These are phyloP conservation scores for Penicillium paneum DNA, from an alignment of 2,329 filamentous ascomycete species.

Conservation along the genomic window DNA sequence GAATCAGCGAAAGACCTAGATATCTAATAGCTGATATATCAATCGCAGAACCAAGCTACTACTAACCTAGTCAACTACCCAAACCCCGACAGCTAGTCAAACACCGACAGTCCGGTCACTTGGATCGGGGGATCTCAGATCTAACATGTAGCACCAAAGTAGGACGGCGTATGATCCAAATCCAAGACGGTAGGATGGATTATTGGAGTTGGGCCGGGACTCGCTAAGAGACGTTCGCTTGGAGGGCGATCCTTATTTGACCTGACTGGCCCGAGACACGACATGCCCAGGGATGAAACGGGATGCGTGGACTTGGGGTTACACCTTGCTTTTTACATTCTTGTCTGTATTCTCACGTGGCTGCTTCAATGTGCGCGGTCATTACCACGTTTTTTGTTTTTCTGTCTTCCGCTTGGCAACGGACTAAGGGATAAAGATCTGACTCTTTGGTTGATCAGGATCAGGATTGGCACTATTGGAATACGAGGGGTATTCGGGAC, in stretches of 20 bases:
- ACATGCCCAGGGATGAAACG: slow-evolving; percentile 22
- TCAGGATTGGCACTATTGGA: background rate
- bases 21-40: background rate
- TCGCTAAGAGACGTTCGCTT: slow-evolving; percentile 7
- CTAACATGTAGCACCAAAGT: slow-evolving; percentile 2
- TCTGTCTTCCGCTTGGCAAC: slow-evolving; percentile 17
- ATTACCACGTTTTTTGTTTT: slow-evolving; percentile 6
- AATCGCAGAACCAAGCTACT: background rate
- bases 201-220: slow-evolving; percentile 10
- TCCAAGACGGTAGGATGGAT: slow-evolving; percentile 5
- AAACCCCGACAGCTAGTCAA: background rate
- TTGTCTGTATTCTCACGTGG: slow-evolving; percentile 6
- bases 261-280: slow-evolving; percentile 21
- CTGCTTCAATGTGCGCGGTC: background rate
- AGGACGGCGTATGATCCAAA: slow-evolving; percentile 3
- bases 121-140: slow-evolving; percentile 7
- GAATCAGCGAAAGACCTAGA: background rate
- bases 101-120: slow-evolving; percentile 2
- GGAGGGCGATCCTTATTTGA: slow-evolving; percentile 10
- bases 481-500: background rate
- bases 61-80: no score
- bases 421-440: slow-evolving; percentile 29
- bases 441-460: slow-evolving; percentile 13
- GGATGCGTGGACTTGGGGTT: slow-evolving; percentile 17
- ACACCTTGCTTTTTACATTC: slow-evolving; percentile 9